A percentile compares a stretch with the other conserved stretches of the same genome.
Evolutionary conservation across 768 basidiomycete species (phyloP).

Genomic region (Asterophora parasitica): DNA sequence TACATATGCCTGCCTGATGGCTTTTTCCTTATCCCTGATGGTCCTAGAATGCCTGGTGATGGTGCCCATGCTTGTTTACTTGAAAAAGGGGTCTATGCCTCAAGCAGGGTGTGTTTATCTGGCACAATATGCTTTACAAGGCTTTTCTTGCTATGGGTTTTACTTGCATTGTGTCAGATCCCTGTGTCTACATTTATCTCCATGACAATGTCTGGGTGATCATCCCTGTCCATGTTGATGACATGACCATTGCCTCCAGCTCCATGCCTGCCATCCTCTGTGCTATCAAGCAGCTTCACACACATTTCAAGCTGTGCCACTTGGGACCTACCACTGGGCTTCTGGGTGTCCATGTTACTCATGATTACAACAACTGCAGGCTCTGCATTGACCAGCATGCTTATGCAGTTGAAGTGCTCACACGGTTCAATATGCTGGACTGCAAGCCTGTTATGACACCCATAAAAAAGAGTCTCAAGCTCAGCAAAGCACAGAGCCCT

Average conservation of each 20-base stretch:
- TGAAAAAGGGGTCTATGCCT: too few relatives aligned
- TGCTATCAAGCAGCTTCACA: not conserved
- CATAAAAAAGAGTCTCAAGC: constrained; percentile 5
- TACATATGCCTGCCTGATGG: too few relatives aligned
- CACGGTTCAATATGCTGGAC: constrained; percentile 4
- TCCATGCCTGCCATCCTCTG: not conserved
- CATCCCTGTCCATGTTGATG: not conserved
- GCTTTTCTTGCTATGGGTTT: not conserved
- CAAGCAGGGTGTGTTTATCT: not conserved
- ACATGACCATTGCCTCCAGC: not conserved
- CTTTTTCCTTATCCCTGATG: too few relatives aligned
- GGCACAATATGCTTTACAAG: not conserved
- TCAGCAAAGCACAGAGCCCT: too few relatives aligned
- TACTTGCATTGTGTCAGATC: not conserved
- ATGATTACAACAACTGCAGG: not conserved
- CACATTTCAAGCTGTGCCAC: constrained; percentile 2
- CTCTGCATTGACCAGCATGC: not conserved
- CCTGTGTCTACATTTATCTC: not conserved
- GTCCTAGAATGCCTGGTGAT: too few relatives aligned
- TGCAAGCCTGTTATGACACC: constrained; percentile 10
- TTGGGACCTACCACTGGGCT: constrained; percentile 1
- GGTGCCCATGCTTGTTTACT: too few relatives aligned
- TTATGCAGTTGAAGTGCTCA: not conserved
- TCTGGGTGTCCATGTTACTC: not conserved
- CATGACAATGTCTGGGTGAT: not conserved